Evolutionary conservation across 805 yeast species (phyloP).

Genomic region (Metschnikowia peoriensis): DNA sequence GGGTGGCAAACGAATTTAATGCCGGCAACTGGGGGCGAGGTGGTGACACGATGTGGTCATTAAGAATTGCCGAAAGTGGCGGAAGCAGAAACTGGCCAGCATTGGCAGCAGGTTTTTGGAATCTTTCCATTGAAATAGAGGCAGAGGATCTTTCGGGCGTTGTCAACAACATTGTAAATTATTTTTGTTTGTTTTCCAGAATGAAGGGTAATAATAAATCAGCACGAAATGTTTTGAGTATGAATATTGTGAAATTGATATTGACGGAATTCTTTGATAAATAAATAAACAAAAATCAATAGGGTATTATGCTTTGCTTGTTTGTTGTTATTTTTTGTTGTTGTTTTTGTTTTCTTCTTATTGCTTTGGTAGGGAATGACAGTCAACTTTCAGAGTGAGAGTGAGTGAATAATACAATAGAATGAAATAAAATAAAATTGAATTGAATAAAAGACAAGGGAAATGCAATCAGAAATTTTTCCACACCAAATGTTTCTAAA

Average conservation of each 20-base stretch:
- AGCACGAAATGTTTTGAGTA: too few species aligned
- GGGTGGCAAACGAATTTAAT: slow-evolving; percentile 24
- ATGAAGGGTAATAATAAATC: too few species aligned
- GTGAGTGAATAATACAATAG: background rate
- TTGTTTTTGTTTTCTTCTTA: background rate
- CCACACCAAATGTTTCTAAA: background rate
- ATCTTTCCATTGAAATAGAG: slow-evolving; percentile 14
- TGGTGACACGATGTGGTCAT: slow-evolving; percentile 18
- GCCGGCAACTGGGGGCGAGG: slow-evolving; percentile 27
- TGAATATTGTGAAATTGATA: too few species aligned
- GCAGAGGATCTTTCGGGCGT: slow-evolving; percentile 36
- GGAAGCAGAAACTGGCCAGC: slow-evolving; percentile 28
- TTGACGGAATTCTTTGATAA: too few species aligned
- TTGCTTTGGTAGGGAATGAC: background rate
- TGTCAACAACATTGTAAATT: slow-evolving; percentile 7
- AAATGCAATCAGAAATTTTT: background rate
- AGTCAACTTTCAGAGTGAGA: background rate
- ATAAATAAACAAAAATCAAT: background rate
- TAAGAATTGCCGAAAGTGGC: slow-evolving; percentile 36
- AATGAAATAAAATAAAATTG: background rate
- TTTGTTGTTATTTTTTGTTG: background rate
- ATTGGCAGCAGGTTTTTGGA: slow-evolving; percentile 15
- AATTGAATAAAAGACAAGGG: background rate
- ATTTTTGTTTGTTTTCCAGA: too few species aligned
- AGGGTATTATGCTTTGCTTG: too few species aligned